Percentiles rank a stretch among this genome's conserved stretches.
These are phyloP conservation scores for Lipomyces orientalis DNA, from an alignment of 805 yeast genomes.

Conservation along the genomic window DNA sequence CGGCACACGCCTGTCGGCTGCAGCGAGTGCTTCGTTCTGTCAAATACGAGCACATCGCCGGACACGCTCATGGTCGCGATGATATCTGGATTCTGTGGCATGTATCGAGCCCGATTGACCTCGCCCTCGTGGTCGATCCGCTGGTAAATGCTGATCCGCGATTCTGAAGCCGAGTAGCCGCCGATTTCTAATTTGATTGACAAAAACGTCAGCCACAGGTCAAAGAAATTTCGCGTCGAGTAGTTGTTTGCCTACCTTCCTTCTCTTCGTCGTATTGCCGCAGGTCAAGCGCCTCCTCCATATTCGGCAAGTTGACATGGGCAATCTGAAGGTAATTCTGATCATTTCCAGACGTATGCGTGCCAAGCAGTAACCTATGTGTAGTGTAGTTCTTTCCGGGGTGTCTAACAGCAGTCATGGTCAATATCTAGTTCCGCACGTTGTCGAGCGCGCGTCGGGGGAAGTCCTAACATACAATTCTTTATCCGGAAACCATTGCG, in stretches of 20 bases:
- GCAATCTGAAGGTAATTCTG: conserved; percentile 55
- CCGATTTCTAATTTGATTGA: conserved; percentile 38
- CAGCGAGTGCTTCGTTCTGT: conserved; percentile 76
- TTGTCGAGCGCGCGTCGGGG: neutral
- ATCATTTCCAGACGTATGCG: conserved; percentile 65
- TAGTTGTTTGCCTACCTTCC: conserved; percentile 34
- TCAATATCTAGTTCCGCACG: neutral
- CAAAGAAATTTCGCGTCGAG: conserved; percentile 2
- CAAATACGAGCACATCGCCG: conserved; percentile 46
- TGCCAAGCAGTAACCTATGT: conserved; percentile 61
- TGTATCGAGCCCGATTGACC: conserved; percentile 64
- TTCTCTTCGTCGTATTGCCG: conserved; percentile 39
- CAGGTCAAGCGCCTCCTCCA: conserved; percentile 36
- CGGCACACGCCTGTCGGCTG: conserved; percentile 49
- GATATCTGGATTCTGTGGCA: conserved; percentile 53
- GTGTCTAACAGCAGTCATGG: conserved; percentile 26
- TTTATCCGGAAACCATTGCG: conserved; percentile 68
- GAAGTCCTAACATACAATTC: conserved; percentile 37
- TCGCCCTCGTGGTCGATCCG: conserved; percentile 70
- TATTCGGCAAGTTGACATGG: conserved; percentile 44
- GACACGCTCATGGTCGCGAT: conserved; percentile 60
- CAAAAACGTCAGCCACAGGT: conserved; percentile 3
- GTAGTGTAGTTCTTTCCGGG: conserved; percentile 43
- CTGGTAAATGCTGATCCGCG: conserved; percentile 53
- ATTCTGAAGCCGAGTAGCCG: conserved; percentile 45